Conservation (phyloP, 2,329 filamentous ascomycete genomes). For the Pseudogymnoascus sp. region DNA sequence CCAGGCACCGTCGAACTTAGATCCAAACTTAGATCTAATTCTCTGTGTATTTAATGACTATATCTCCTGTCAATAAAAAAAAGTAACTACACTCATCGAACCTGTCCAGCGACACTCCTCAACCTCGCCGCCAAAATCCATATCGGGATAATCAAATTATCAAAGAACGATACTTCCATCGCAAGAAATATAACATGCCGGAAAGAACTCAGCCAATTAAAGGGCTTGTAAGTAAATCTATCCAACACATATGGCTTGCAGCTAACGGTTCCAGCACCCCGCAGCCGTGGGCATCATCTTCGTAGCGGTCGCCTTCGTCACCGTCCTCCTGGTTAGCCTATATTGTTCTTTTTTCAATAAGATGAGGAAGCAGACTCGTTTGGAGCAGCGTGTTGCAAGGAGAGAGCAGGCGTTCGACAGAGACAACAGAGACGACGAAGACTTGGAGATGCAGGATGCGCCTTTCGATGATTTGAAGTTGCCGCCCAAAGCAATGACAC, state of each 20-base stretch:
- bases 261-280: not conserved
- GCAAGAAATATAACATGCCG: not conserved
- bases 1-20: not conserved
- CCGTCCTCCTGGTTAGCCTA: not conserved
- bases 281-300: not conserved
- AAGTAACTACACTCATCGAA: not conserved
- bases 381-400: not conserved
- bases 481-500: conserved; percentile 1
- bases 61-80: not conserved
- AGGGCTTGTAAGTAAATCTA: not conserved
- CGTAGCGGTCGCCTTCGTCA: not conserved
- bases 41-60: not conserved
- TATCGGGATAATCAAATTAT: not conserved
- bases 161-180: not conserved
- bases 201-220: not conserved
- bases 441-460: not conserved
- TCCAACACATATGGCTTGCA: not conserved
- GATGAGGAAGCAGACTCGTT: not conserved
- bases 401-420: not conserved
- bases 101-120: not conserved
- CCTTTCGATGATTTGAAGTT: not conserved
- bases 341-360: not conserved
- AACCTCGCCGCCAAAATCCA: not conserved
- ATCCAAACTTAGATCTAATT: not conserved
- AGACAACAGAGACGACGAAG: not conserved